Base-by-base conservation (phyloP, 177 flowering plant species). In the Vitis hybrid region DNA sequence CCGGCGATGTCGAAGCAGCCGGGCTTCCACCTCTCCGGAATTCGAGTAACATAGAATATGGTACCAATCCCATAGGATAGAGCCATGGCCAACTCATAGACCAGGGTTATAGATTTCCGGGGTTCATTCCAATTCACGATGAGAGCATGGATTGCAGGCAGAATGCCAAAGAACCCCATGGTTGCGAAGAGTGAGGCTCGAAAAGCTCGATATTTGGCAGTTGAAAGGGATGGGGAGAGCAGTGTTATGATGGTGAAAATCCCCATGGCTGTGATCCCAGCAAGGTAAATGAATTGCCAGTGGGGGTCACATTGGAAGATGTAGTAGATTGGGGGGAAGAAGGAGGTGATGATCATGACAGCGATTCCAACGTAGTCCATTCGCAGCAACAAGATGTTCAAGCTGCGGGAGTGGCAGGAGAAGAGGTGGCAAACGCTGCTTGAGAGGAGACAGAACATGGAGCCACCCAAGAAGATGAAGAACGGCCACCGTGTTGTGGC, bases 251-350 rank as follows among this genome's bases (percentile, higher is more conserved):
- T 64, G 11, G 93, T 83, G 84, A 88, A 83, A 4, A 79, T 40
- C 11, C 99, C 99, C 83, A 95, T 79, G 34, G 77, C 51, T 13
- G 98, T 74, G 68, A 95, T 86, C 0, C 84, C 88, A 3, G 77
- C 65, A 13, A 95, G 93, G 82, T 95, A 95, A 70, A 84, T 45
- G 74, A 86, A 52, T 65, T 91, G 94, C 98, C 98, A 93, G 17
- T 52, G 82, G 0, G 90, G 93, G 2, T 86, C 77, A 52, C 99
- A 95, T 45, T 83, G 93, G 88, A 95, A 95, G 67, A 91, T 86
- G 83, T 95, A 95, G 87, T 82, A 95, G 18, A 95, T 88, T 7
- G 97, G 92, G 1, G 98, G 98, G 88, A 95, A 93, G 70, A 90
- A 95, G 30, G 99, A 95, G 73, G 96, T 81, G 82, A 93, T 85